Evolutionary conservation across 805 yeast species (phyloP), one percentile per base, ranked within the genome.

Genomic region (Yamadazyma sp.): DNA sequence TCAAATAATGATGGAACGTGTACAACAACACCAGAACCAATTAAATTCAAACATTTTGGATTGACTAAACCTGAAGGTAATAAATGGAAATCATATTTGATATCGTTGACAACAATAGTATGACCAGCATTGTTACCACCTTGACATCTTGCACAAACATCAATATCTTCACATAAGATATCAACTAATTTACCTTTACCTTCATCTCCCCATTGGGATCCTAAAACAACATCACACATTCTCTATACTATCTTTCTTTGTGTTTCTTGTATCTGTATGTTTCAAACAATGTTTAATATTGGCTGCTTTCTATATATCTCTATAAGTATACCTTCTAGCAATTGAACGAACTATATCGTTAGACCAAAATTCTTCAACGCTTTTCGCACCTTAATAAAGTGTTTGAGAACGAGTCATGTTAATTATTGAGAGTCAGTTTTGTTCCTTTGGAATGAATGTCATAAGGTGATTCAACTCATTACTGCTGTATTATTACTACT

Each of bases 121-220:
- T 93, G 99, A 23, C 99, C 99, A 19, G 99, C 99, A 59, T 93
- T 93, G 73, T 93, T 93, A 56, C 99, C 99, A 64, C 99, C 99
- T 59, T 84, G 89, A 67, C 98, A 91, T 61, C 99, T 78, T 19
- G 98, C 97, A 61, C 97, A 94, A 27, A 93, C 91, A 50, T 93
- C 98, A 52, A 93, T 83, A 48, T 86, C 80, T 54, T 91, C 98
- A 65, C 98, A 94, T 34, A 93, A 75, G 38, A 93, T 71, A 60
- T 93, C 98, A 32, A 93, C 99, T 40, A 93, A 76, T 65, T 93
- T 93, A 40, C 99, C 99, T 61, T 93, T 93, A 59, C 99, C 99
- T 78, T 93, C 99, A 59, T 93, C 99, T 47, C 99, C 99, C 99
- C 99, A 93, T 68, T 93, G 99, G 65, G 98, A 72, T 40, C 99